Base-by-base conservation (phyloP, 306 rosid genomes). In the Lathyrus oleraceus region DNA sequence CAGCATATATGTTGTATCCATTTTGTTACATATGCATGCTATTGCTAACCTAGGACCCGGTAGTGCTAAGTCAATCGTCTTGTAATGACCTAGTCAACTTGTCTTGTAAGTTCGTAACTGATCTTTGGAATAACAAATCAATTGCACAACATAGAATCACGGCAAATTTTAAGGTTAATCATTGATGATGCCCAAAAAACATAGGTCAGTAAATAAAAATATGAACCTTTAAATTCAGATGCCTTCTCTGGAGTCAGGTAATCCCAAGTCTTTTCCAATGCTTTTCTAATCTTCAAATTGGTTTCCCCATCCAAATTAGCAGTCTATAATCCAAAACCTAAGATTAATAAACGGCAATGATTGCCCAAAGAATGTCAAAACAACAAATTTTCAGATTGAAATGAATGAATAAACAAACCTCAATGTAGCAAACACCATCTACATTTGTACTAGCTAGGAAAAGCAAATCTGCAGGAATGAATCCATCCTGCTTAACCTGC, bases 251-350 rank as follows among this genome's bases (percentile, higher is more conserved):
- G 96, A 81, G 85, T 81, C 49, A 72, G 59, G 79, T 87, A 92
- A 84, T 92, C 95, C 97, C 97, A 92, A 19, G 97, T 92, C 81
- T 81, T 92, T 71, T 92, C 97, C 74, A 87, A 47, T 57, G 88
- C 96, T 83, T 92, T 92, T 70, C 97, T 80, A 62, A 92, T 92
- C 85, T 92, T 92, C 79, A 92, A 87, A 83, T 92, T 92, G 28
- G 97, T 92, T 86, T 92, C 97, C 81, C 97, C 97, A 15, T 92
- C 97, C 87, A 92, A 83, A 85, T 92, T 89, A 74, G 97, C 96
- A 68, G 97, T 92, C 97, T 92, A 79, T 57, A 57, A 79, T 40
- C 74, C 57, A 74, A 69, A 75, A 67, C 19, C 15, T 16, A 19
- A 10, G 38, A 67, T 71, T 62, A 76, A 68, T 63, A 44, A 36